These are phyloP conservation scores for Arthromyces matolae DNA, from an alignment of 768 basidiomycete species.

Conservation along the genomic window DNA sequence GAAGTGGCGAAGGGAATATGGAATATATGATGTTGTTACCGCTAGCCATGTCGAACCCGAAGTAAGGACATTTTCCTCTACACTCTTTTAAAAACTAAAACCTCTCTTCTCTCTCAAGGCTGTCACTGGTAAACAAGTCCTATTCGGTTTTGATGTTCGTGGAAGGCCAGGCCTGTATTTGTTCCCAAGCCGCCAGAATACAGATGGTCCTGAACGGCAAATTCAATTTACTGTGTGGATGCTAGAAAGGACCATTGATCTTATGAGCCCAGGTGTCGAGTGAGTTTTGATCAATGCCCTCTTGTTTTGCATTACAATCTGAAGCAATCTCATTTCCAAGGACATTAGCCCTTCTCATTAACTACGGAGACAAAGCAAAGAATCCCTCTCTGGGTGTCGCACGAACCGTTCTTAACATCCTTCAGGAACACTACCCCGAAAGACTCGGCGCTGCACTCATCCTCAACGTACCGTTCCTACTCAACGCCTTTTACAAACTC, in stretches of 20 bases:
- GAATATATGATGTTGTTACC: conserved; percentile 60
- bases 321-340: conserved; percentile 30
- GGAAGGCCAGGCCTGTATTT: conserved; percentile 71
- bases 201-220: conserved; percentile 61
- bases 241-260: conserved; percentile 70
- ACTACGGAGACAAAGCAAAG: conserved; percentile 74
- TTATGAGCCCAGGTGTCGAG: conserved; percentile 84
- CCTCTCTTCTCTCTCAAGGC: conserved; percentile 38
- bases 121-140: conserved; percentile 76
- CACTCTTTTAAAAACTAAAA: not conserved
- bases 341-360: conserved; percentile 66
- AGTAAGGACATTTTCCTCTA: conserved; percentile 32
- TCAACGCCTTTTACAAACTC: conserved; percentile 73
- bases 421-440: conserved; percentile 85
- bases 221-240: conserved; percentile 74
- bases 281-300: too few species aligned
- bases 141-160: conserved; percentile 69
- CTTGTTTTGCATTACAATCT: too few species aligned
- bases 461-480: conserved; percentile 76
- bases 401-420: conserved; percentile 52
- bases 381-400: conserved; percentile 40
- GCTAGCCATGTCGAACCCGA: conserved; percentile 70
- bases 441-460: conserved; percentile 74
- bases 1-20: conserved; percentile 78
- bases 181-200: conserved; percentile 72